Evolutionary conservation across 331 rosid genomes (phyloP), one percentile per base, ranked within the genome.

Genomic region (Dryas integrifolia): DNA sequence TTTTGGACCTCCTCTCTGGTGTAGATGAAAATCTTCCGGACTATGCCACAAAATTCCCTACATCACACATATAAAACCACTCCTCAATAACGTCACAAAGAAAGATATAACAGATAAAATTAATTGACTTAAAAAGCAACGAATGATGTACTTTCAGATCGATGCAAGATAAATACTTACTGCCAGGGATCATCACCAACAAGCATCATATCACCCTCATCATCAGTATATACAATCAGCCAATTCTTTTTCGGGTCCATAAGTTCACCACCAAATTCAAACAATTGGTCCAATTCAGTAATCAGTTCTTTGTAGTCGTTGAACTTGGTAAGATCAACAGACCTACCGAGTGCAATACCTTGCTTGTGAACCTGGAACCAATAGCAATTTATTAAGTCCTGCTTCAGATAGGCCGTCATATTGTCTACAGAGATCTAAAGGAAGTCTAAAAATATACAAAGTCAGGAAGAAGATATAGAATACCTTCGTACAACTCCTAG

Each of bases 121-220:
- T 57, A 58, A 4, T 5, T 0, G 5, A 14, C 30, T n/a, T 24
- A 5, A 7, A 0, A 76, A 9, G 18, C 40, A 56, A 45, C 6
- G 1, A 6, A 21, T 44, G n/a, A 18, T 21, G 48, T 46, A 47
- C 24, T 39, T 46, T 70, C 52, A 74, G 43, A 61, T 35, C 6
- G 21, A 81, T 7, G 43, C 35, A 72, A 59, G 38, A 66, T 8
- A 40, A 65, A 60, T 76, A 56, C 99, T 88, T 88, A 95, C 99
- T 81, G 97, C 99, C 98, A 95, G 0, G 99, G 99, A 87, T 95
- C 99, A 69, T 95, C 99, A 39, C 99, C 99, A 72, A 92, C 99
- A 68, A 95, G 99, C 99, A 95, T 95, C 96, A 90, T 95, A 81
- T 95, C 99, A 11, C 87, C 97, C 84, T 95, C 99, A 60, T 89